Base-by-base conservation (phyloP, 1,139 yeast species). In the Wickerhamomyces sp. region DNA sequence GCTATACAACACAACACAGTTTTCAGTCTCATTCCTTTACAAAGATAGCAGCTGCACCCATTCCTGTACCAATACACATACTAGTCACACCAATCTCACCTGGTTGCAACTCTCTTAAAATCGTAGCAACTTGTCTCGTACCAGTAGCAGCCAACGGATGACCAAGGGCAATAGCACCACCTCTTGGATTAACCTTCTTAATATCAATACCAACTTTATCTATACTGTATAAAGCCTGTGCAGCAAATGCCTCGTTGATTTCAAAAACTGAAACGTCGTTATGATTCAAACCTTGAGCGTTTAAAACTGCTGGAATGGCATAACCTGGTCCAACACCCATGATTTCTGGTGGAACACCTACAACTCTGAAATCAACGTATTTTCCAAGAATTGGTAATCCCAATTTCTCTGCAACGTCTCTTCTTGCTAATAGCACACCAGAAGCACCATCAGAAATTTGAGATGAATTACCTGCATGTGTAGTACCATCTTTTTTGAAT, bases 41-140 rank as follows among this genome's bases (percentile, higher is more conserved):
- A 52, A 88, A 71, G 36, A 88, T 67, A 20, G 93, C 83, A 37
- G 97, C 97, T 35, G 96, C 96, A 52, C 97, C 97, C 95, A 88
- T 89, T 55, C 97, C 97, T 29, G 96, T 87, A 57, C 97, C 97
- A 50, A 89, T 81, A 68, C 97, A 89, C 97, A 89, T 89, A 45
- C 94, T 83, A 20, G 94, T 85, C 41, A 89, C 79, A 51, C 96
- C 96, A 46, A 87, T 66, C 66, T 87, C 79, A 54, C 93, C 94
- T 31, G 73, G 64, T 61, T 81, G 67, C 55, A 89, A 72, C 63
- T 87, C 89, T 55, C 91, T 73, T 55, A 89, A 62, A 42, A 89
- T 66, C 7, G 97, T 89, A 32, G 96, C 89, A 40, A 86, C 72
- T 66, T 88, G 96, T 64, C 97, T 80, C 16, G 96, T 89, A 57